A percentile compares a stretch with the other conserved stretches of the same genome.
Evolutionary conservation across 106 monocot genomes (phyloP).

Genomic region (Phalaenopsis aphrodite): DNA sequence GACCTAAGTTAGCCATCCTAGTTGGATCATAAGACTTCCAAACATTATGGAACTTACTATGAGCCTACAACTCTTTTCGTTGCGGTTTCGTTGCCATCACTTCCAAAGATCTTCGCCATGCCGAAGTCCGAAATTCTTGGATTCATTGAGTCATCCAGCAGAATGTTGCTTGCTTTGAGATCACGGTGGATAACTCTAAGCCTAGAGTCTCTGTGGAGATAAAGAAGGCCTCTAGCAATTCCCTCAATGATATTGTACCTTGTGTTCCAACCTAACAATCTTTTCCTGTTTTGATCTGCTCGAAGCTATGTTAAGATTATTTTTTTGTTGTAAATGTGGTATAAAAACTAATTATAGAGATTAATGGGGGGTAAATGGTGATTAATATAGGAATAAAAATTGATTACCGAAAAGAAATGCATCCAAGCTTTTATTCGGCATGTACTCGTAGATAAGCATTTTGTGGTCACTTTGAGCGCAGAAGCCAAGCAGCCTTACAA

Average conservation of each 20-base stretch:
- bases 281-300: background rate
- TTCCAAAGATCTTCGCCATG: slow-evolving; percentile 12
- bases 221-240: slow-evolving; percentile 5
- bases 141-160: slow-evolving; percentile 8
- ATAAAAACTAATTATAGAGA: too few relatives aligned
- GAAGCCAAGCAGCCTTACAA: slow-evolving; percentile 4
- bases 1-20: too few relatives aligned
- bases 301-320: background rate
- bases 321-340: too few relatives aligned
- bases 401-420: slow-evolving; percentile 8
- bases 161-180: slow-evolving; percentile 14
- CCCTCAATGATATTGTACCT: slow-evolving; percentile 10
- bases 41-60: slow-evolving; percentile 9
- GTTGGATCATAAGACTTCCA: too few relatives aligned
- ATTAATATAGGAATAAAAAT: background rate
- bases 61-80: slow-evolving; percentile 8
- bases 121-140: slow-evolving; percentile 19
- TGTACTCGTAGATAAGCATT: slow-evolving; percentile 10
- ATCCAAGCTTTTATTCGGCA: slow-evolving; percentile 13
- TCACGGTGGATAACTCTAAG: slow-evolving; percentile 8
- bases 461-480: slow-evolving; percentile 3
- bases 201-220: slow-evolving; percentile 13
- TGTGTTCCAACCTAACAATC: background rate
- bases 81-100: background rate
- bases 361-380: background rate